Base-by-base conservation (phyloP, 78 protist species). In the Dictyostelium brefeldianum region DNA sequence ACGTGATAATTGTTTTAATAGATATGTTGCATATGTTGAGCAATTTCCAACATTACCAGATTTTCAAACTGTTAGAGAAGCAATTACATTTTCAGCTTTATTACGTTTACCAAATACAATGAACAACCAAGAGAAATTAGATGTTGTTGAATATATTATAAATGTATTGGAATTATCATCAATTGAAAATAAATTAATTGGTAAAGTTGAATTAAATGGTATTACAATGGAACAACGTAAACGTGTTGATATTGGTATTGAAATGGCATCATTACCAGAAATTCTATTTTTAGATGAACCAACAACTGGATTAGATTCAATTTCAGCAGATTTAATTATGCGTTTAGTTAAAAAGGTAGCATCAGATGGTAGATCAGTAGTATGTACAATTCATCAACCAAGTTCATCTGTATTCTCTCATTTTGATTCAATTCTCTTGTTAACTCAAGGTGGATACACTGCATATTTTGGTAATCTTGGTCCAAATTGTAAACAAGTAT, bases 341-440 rank as follows among this genome's bases (percentile, higher is more conserved):
- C 41, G 36, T 12, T 9, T 89, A 3, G 56, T 93, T 27, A 85
- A 78, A 46, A 93, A 85, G 65, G 57, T 93, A 2, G 31, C 96
- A 36, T 18, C 65, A 3, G 47, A 83, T 54, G 92, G 92, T 25
- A 64, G 90, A 43, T 80, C 91, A 5, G 96, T 94, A 20, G 79
- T 94, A 5, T 80, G 92, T 22, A 82, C 98, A 69, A 95, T 98
- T 80, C 98, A 98, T 89, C 98, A 98, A 82, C 99, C 99, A n/a
- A 36, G 94, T 8, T 78, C 83, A 31, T 17, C 57, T 5, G 65
- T 97, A 46, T 93, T 95, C 31, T 29, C 56, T 43, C 17, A 83
- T 27, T 92, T 97, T 57, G 97, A 96, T 69, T 48, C 97, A 48
- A 43, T 97, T 31, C 69, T 98, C 5, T 29, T 67, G 14, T 82